Evolutionary conservation across 495 filamentous ascomycete genomes (phyloP).

Genomic region (Daldinia vernicosa): DNA sequence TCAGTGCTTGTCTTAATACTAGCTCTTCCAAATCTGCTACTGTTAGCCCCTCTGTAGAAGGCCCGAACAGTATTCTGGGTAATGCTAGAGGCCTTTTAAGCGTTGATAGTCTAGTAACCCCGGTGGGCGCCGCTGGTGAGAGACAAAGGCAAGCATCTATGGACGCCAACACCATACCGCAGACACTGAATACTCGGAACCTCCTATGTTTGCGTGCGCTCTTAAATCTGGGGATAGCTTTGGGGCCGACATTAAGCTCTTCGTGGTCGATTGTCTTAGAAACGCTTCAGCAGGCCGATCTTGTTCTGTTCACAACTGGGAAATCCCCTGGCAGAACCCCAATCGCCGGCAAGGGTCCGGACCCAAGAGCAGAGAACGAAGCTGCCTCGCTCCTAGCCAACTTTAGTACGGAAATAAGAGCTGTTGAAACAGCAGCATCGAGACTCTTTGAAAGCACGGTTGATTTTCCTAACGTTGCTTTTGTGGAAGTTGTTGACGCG

Average conservation of each 20-base stretch:
- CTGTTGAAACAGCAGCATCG: slow-evolving; percentile 86
- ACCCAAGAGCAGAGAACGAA: slow-evolving; percentile 56
- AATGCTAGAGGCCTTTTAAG: slow-evolving; percentile 72
- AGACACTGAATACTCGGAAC: slow-evolving; percentile 84
- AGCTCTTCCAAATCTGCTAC: slow-evolving; percentile 51
- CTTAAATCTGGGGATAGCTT: slow-evolving; percentile 91
- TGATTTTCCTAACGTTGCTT: slow-evolving; percentile 84
- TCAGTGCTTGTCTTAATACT: slow-evolving; percentile 66
- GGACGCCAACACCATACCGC: slow-evolving; percentile 51
- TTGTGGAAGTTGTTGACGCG: slow-evolving; percentile 78
- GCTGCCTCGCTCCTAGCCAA: slow-evolving; percentile 65
- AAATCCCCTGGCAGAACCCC: slow-evolving; percentile 59
- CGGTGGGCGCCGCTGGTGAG: slow-evolving; percentile 56
- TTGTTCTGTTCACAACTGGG: slow-evolving; percentile 73
- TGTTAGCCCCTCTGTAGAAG: slow-evolving; percentile 59
- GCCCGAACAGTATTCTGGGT: slow-evolving; percentile 60
- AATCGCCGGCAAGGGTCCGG: slow-evolving; percentile 52
- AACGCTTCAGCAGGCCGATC: slow-evolving; percentile 88
- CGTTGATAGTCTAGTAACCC: slow-evolving; percentile 68
- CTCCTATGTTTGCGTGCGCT: slow-evolving; percentile 88
- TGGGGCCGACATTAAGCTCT: slow-evolving; percentile 83
- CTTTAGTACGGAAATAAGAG: slow-evolving; percentile 79
- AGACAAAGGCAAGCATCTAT: slow-evolving; percentile 62
- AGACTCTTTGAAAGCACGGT: slow-evolving; percentile 89
- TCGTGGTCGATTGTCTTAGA: slow-evolving; percentile 93